Evolutionary conservation across 345 rosid species (phyloP), one percentile per base, ranked within the genome.

Genomic region (Linum lewisii): DNA sequence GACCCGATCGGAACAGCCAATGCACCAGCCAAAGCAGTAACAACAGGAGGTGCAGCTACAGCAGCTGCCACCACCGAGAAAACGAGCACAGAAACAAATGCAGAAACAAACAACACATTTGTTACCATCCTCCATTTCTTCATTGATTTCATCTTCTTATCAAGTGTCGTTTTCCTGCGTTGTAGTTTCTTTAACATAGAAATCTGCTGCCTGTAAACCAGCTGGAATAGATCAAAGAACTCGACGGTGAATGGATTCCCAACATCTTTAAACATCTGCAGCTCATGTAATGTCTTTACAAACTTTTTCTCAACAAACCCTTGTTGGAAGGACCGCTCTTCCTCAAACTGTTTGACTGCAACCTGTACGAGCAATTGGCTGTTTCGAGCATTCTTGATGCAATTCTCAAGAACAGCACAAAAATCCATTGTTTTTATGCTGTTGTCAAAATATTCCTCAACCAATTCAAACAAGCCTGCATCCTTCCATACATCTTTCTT

Each of bases 21-120:
- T 2, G 87, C 98, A 51, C 86, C 84, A 0, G 87, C 95, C 54
- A 88, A 51, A 25, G 93, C 93, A 7, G 75, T 75, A 10, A 83
- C 64, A 20, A 88, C 69, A 19, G 95, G 93, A 0, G 97, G 97
- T 9, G 88, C 89, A 22, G 94, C 80, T 61, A 86, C 61, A 6
- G 97, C 87, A 53, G 91, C 97, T 59, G 98, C 97, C 63, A 86
- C 93, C 21, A 92, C 95, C 0, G 98, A 84, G 74, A 88, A 75
- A 52, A 88, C 81, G 74, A 88, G 64, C 5, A 84, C 88, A 22
- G 97, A 78, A 19, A 92, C 78, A 37, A 88, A 82, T 2, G 81
- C 78, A 4, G 96, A 65, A 5, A 78, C 86, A 56, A 92, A 88
- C 62, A 92, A 67, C 52, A 86, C 83, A 57, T 88, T 86, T 0